These are phyloP conservation scores for Calonectria hawksworthii DNA, from an alignment of 2,329 filamentous ascomycete species.

Conservation along the genomic window DNA sequence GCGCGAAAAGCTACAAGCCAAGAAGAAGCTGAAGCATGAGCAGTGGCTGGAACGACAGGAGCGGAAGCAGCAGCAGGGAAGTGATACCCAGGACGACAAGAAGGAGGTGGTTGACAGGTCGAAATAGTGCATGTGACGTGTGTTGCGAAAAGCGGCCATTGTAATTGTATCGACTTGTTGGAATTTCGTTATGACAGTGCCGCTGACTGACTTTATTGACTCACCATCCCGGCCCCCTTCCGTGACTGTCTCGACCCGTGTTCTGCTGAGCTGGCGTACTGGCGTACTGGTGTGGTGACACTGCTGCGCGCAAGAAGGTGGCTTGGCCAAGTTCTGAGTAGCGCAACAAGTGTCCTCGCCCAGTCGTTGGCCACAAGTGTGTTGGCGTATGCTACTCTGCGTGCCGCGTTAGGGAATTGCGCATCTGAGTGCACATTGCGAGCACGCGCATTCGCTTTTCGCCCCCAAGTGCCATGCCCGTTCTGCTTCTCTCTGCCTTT, in stretches of 20 bases:
- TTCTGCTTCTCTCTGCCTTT: background rate
- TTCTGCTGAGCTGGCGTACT: background rate
- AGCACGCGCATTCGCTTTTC: background rate
- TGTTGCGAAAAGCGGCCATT: background rate
- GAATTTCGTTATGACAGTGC: background rate
- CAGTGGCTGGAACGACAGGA: background rate
- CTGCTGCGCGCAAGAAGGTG: background rate
- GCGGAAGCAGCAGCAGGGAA: background rate
- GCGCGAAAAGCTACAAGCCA: slow-evolving; percentile 63
- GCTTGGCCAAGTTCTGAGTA: background rate
- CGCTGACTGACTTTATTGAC: background rate
- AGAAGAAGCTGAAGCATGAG: slow-evolving; percentile 58
- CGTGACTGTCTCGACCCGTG: background rate
- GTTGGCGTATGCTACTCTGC: background rate
- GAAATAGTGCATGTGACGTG: slow-evolving; percentile 30
- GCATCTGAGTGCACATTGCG: background rate
- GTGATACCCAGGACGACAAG: slow-evolving; percentile 38
- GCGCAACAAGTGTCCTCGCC: background rate
- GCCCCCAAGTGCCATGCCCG: background rate
- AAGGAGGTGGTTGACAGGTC: slow-evolving; percentile 32
- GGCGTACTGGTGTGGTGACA: slow-evolving; percentile 9
- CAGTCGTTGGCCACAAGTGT: background rate
- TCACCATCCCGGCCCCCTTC: background rate
- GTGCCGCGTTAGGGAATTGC: background rate
- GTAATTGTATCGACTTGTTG: slow-evolving; percentile 23